A percentile compares a stretch with the other conserved stretches of the same genome.
Conservation (phyloP, 208 protist genomes). For the Crithidia bombi region DNA sequence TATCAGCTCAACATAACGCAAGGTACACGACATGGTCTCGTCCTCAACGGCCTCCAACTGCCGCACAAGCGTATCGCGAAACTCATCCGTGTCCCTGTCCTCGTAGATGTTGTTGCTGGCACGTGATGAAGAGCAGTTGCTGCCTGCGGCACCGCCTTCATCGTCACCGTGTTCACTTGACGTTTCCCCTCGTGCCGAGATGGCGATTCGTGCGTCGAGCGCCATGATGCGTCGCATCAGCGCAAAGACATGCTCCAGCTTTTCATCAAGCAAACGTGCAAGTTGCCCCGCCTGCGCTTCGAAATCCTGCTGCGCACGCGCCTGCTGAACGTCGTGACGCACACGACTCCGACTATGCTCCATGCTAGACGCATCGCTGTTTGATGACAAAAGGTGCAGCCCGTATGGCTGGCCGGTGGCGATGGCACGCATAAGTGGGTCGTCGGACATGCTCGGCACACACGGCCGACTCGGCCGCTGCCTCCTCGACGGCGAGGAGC, state of each 20-base stretch:
- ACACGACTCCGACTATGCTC: slow-evolving; percentile 20
- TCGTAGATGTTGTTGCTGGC: background rate
- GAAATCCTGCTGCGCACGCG: slow-evolving; percentile 30
- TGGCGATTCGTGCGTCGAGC: slow-evolving; percentile 14
- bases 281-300: slow-evolving; percentile 16
- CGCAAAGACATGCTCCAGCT: slow-evolving; percentile 26
- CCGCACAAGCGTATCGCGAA: slow-evolving; percentile 21
- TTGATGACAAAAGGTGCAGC: background rate
- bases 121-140: background rate
- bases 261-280: slow-evolving; percentile 22
- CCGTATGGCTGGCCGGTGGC: slow-evolving; percentile 4
- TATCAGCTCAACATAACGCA: slow-evolving; percentile 28
- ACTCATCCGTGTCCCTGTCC: background rate
- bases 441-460: slow-evolving; percentile 8
- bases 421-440: slow-evolving; percentile 12
- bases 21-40: slow-evolving; percentile 12
- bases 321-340: slow-evolving; percentile 25
- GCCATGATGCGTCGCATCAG: slow-evolving; percentile 36
- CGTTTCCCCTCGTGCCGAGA: background rate
- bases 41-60: slow-evolving; percentile 30
- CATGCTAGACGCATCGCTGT: background rate
- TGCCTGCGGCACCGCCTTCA: background rate
- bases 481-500: background rate
- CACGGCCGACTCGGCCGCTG: background rate
- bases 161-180: background rate